Base-by-base conservation (phyloP, 139 green algal species). In the Dunaliella primolecta region DNA sequence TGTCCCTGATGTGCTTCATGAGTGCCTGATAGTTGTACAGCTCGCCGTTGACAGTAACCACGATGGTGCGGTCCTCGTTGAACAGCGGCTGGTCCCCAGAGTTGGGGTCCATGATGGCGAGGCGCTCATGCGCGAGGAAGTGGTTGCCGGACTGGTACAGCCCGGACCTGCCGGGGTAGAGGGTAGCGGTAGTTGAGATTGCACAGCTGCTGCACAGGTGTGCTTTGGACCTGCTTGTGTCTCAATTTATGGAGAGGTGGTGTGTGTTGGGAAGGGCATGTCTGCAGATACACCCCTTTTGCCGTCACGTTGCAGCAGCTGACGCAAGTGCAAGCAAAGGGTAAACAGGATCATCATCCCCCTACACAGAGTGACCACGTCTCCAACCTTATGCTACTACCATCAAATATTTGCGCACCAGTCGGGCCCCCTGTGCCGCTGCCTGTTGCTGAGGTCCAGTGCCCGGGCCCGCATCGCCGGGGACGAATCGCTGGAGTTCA, bases 1-100 rank as follows among this genome's bases (percentile, higher is more conserved):
- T 88, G 24, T 92, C 88, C 74, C 88, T 30, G 36, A 97, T 93
- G 46, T 93, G 75, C 74, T 87, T 32, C 2, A 36, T 79, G 56
- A 94, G 86, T 34, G 57, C 85, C 82, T 92, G 87, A 86, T 96
- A 91, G 92, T 98, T 98, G 91, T 98, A 98, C 75, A 98, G 96
- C 84, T 98, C 93, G 35, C 94, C 94, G 85, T 98, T 98, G 36
- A 96, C 94, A 36, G 92, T 89, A 32, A 92, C 92, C 29, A 87
- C 75, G 77, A 94, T 92, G 64, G 82, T 82, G 24, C 83, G 85
- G 38, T 94, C 90, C 78, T 92, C 89, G 87, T 93, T 93, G 85
- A 94, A 92, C 25, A 94, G 82, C 0, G 94, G 94, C 90, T 96
- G 94, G 83, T 93, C 90, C 30, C 88, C 86, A 64, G 89, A 92